phyloP scores from a whole-genome alignment of 192 early-diverging fungal genomes.

The Coemansia sp. region DNA sequence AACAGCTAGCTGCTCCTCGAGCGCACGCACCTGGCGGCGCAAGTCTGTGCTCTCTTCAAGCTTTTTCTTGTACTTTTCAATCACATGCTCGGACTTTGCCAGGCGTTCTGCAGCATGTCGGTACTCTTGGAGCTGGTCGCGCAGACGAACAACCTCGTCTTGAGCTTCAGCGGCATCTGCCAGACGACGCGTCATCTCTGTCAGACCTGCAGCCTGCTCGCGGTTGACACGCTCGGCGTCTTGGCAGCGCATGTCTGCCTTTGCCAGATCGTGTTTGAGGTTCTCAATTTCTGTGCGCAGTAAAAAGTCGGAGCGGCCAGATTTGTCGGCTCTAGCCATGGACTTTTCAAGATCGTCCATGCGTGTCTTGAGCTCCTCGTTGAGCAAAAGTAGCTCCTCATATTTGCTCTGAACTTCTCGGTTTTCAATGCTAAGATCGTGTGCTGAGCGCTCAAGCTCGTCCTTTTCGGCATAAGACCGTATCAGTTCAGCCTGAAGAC shows the following conservation, averaged over 20 bases:
- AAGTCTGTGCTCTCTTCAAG: slow-evolving; percentile 85
- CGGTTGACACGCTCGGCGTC: slow-evolving; percentile 64
- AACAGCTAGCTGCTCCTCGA: slow-evolving; percentile 75
- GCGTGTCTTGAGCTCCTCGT: slow-evolving; percentile 66
- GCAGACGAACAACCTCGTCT: slow-evolving; percentile 69
- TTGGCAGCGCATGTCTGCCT: slow-evolving; percentile 71
- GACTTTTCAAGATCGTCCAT: slow-evolving; percentile 78
- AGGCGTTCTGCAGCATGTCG: slow-evolving; percentile 87
- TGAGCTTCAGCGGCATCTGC: slow-evolving; percentile 60
- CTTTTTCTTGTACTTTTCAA: slow-evolving; percentile 96
- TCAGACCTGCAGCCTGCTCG: slow-evolving; percentile 60
- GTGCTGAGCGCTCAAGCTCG: slow-evolving; percentile 56
- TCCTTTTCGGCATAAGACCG: slow-evolving; percentile 59
- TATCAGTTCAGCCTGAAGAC: slow-evolving; percentile 53
- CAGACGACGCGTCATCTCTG: slow-evolving; percentile 64
- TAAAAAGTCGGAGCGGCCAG: slow-evolving; percentile 80
- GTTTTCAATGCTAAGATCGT: slow-evolving; percentile 54
- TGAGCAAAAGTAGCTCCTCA: slow-evolving; percentile 71
- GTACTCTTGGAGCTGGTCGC: slow-evolving; percentile 92
- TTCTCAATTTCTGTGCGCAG: slow-evolving; percentile 83
- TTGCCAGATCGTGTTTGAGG: slow-evolving; percentile 78
- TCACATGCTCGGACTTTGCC: slow-evolving; percentile 88
- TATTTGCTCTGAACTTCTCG: slow-evolving; percentile 48
- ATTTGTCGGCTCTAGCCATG: slow-evolving; percentile 66
- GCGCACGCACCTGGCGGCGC: slow-evolving; percentile 67